Percentiles rank a stretch among this genome's conserved stretches.
Conservation (phyloP, 768 basidiomycete genomes). For the Leucocoprinus leucothites region DNA sequence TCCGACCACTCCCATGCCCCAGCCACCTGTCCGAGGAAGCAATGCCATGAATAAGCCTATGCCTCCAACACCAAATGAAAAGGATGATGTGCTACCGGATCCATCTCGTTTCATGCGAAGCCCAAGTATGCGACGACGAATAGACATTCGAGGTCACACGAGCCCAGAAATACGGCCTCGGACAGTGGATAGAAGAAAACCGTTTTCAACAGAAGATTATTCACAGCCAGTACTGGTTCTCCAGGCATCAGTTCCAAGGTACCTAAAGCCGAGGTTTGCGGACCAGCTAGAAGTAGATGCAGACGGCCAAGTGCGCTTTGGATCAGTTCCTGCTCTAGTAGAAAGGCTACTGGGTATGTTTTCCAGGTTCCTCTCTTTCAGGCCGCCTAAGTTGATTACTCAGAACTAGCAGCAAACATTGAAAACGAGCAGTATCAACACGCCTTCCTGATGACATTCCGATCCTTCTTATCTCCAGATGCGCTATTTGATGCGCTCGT, state of each 20-base stretch:
- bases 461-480: constrained; percentile 71
- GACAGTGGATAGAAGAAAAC: constrained; percentile 14
- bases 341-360: constrained; percentile 47
- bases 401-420: constrained; percentile 18
- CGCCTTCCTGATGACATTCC: constrained; percentile 82
- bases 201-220: constrained; percentile 24
- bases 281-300: constrained; percentile 63
- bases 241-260: constrained; percentile 45
- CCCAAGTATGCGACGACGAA: constrained; percentile 32
- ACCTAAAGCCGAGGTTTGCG: constrained; percentile 54
- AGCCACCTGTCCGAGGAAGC: constrained; percentile 26
- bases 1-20: constrained; percentile 36
- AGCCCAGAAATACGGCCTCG: constrained; percentile 22
- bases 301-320: constrained; percentile 65
- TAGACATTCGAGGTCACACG: constrained; percentile 29
- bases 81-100: constrained; percentile 14
- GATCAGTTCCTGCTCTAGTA: constrained; percentile 69
- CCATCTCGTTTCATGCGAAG: constrained; percentile 25
- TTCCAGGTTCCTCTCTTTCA: not conserved
- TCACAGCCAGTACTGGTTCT: constrained; percentile 25
- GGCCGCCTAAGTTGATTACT: not conserved
- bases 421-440: constrained; percentile 38
- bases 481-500: constrained; percentile 67
- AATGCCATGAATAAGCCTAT: constrained; percentile 28
- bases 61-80: constrained; percentile 27